These are phyloP conservation scores for Lactarius sp. DNA, from an alignment of 768 basidiomycete species.

Conservation along the genomic window DNA sequence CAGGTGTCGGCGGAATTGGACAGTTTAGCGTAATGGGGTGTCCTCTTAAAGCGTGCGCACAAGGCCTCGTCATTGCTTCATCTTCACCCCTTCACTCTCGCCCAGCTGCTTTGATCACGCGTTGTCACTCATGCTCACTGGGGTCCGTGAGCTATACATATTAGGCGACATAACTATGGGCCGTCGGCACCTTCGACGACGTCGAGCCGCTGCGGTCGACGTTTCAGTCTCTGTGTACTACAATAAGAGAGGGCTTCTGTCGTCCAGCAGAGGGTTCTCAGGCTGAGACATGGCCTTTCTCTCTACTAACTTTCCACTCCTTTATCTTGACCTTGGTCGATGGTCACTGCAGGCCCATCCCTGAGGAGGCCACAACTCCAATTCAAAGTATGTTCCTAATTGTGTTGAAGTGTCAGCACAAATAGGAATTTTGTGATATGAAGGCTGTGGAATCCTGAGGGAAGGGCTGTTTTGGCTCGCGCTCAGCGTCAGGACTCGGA, in stretches of 20 bases:
- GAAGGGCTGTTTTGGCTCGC: conserved; percentile 13
- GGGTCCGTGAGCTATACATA: no score
- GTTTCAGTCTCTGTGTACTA: background rate
- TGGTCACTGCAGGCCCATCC: background rate
- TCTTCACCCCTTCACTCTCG: background rate
- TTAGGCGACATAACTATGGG: no score
- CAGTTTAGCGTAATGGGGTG: background rate
- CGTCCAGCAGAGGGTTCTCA: no score
- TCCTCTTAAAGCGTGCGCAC: background rate
- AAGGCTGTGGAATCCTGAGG: conserved; percentile 20
- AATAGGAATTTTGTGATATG: conserved; percentile 5
- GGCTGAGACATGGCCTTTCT: background rate
- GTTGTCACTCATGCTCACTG: no score
- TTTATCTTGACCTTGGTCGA: background rate
- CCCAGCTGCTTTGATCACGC: no score
- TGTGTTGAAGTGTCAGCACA: background rate
- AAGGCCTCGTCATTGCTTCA: background rate
- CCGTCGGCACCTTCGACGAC: no score
- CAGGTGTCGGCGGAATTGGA: background rate
- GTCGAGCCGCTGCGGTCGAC: no score
- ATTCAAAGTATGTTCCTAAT: background rate
- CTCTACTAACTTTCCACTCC: no score
- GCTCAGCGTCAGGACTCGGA: background rate
- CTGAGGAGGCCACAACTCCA: background rate
- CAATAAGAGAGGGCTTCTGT: background rate